Base-by-base conservation (phyloP, 306 rosid species). In the Vigna trinervia region DNA sequence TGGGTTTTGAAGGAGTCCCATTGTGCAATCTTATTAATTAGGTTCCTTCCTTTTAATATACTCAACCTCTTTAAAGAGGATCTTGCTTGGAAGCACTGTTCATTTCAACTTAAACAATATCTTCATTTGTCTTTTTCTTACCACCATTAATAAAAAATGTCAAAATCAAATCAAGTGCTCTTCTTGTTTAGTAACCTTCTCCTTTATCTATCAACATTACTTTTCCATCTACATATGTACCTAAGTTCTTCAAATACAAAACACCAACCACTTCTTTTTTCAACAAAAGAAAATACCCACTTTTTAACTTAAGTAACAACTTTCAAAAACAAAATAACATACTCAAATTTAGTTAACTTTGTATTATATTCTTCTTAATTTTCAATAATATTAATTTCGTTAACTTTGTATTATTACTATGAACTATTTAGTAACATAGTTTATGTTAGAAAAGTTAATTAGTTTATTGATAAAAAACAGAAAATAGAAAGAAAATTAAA, bases 21-120 rank as follows among this genome's bases (percentile, higher is more conserved):
- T 23, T 23, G 28, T 81, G 74, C 74, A 63, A 54, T 66, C 63
- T 79, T 28, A 28, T 30, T 30, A 30, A 82, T 53, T 59, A 78
- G 72, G 68, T 26, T 63, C 28, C 72, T 56, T 78, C 61, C 89
- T 88, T 88, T 63, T 64, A 73, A 75, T 80, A 80, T 80, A 82
- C 87, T 57, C 41, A 56, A 54, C 20, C 20, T n/a, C 56, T 74
- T 57, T 23, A 38, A 34, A 51, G 61, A 20, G 78, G 38, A 71
- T 78, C 69, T 87, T 87, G 86, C 88, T 87, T 81, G 84, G 84
- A 87, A 84, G 83, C 84, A 69, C 82, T 73, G 79, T 71, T 36
- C 9, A 14, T 17, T 71, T 81, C 50, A 53, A 26, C 80, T 61
- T 85, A 71, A 84, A 82, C 78, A 85, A 87, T 70, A 22, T 60